Percentiles rank a stretch among this genome's conserved stretches.
phyloP scores from a whole-genome alignment of 352 stramenopile species.

The Blastocystis sp. region DNA sequence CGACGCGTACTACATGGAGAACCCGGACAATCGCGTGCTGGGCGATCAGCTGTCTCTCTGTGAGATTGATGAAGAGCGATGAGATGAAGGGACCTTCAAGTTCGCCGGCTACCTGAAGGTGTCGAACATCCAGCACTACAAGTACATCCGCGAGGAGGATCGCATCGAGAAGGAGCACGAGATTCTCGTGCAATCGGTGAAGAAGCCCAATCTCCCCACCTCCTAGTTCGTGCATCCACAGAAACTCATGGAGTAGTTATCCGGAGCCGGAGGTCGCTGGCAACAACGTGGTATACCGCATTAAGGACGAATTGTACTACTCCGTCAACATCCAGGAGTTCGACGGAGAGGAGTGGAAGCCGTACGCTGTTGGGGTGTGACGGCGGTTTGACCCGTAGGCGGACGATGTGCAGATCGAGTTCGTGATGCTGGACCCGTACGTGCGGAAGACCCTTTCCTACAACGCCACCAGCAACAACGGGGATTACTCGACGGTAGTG shows the following conservation, averaged over 20 bases:
- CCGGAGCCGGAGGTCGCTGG: slow-evolving; percentile 82
- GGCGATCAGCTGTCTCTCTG: slow-evolving; percentile 79
- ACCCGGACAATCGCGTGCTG: slow-evolving; percentile 70
- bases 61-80: slow-evolving; percentile 69
- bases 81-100: slow-evolving; percentile 77
- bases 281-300: slow-evolving; percentile 85
- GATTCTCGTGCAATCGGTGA: slow-evolving; percentile 83
- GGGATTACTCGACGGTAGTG: slow-evolving; percentile 32
- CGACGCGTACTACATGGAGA: slow-evolving; percentile 78
- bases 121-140: slow-evolving; percentile 79
- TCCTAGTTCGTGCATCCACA: slow-evolving; percentile 72
- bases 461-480: slow-evolving; percentile 49
- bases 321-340: slow-evolving; percentile 84
- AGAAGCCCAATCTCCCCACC: slow-evolving; percentile 81
- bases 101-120: slow-evolving; percentile 82
- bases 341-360: slow-evolving; percentile 78
- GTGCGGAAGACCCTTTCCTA: slow-evolving; percentile 81
- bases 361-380: slow-evolving; percentile 72
- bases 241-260: slow-evolving; percentile 35
- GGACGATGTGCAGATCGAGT: slow-evolving; percentile 85
- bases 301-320: slow-evolving; percentile 88
- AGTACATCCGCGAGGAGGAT: slow-evolving; percentile 78
- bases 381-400: slow-evolving; percentile 71
- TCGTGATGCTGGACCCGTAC: slow-evolving; percentile 88
- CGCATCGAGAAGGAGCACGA: slow-evolving; percentile 73